Evolutionary conservation across 768 basidiomycete species (phyloP), one percentile per base, ranked within the genome.

Genomic region (Russula virescens): DNA sequence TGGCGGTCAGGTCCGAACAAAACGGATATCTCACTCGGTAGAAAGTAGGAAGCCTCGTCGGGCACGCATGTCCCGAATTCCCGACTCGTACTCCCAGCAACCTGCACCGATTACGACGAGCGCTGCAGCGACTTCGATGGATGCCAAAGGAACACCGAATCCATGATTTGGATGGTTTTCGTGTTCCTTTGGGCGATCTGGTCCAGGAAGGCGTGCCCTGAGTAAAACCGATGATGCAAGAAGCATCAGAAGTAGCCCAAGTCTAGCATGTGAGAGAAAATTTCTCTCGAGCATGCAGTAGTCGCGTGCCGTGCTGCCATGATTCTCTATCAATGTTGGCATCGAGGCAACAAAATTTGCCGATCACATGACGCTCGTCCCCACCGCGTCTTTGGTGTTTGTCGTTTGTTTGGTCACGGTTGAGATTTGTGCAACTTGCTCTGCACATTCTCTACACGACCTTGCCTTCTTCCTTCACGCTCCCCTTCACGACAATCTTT

Each of bases 211-310:
- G 14, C 86, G 84, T 23, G 80, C 79, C 28, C 78, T 79, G 10
- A 90, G 79, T 16, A 91, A 74, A 55, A 86, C 74, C 10, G 88
- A 87, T 31, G 84, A 81, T 2, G 84, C 83, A 3, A 89, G 72
- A 1, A 90, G 75, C 9, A 81, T 80, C 31, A 91, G 76, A 25
- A 91, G 73, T 11, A 88, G 74, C 6, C 82, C 85, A 28, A 90
- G 78, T 68, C 83, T 87, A 58, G 87, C 63, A 69, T 91, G 85
- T 0, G 87, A 80, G 35, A 91, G 76, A 54, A 88, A 75, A 67
- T 91, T 90, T 55, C 89, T 79, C 72, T 90, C 89, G 16, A 91
- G 79, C 87, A 90, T 88, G 72, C 82, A 86, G 64, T 83, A 88
- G 70, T 91, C 89, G 69, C 88, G 78, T n/a, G 86, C 86, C 7